Conservation (phyloP, 1,284 basidiomycete genomes). For the Fomitopsis pinicola region DNA sequence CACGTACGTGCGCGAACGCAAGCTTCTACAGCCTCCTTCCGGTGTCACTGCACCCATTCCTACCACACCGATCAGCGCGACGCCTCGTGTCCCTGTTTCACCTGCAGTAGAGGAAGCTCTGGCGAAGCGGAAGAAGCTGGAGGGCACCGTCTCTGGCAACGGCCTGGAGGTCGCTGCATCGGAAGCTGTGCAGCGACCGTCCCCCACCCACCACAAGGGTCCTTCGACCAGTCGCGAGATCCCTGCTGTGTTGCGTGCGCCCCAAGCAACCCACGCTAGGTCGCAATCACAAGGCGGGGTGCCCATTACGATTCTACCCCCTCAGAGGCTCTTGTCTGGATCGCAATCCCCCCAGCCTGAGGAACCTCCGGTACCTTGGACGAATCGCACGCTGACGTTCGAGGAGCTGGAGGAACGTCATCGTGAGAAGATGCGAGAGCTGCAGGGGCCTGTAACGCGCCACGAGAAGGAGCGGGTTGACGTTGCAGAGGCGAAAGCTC, state of each 20-base stretch:
- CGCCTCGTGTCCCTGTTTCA: slow-evolving; percentile 50
- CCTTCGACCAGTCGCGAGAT: slow-evolving; percentile 20
- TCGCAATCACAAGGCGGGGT: slow-evolving; percentile 33
- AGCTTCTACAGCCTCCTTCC: slow-evolving; percentile 75
- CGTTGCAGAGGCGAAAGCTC: slow-evolving; percentile 59
- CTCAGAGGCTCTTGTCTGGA: slow-evolving; percentile 38
- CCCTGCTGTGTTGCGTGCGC: slow-evolving; percentile 22
- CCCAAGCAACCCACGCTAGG: slow-evolving; percentile 29
- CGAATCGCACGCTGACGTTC: slow-evolving; percentile 60
- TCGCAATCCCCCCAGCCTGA: slow-evolving; percentile 27
- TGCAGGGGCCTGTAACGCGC: slow-evolving; percentile 72
- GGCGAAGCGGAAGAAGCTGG: slow-evolving; percentile 59
- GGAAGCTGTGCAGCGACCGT: neutral
- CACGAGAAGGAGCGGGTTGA: slow-evolving; percentile 70
- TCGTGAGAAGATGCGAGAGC: slow-evolving; percentile 68
- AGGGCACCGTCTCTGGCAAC: slow-evolving; percentile 47
- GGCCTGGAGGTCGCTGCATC: slow-evolving; percentile 1
- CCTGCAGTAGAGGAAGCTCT: slow-evolving; percentile 72
- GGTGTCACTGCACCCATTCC: slow-evolving; percentile 71
- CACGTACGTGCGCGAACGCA: slow-evolving; percentile 72
- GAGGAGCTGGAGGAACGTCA: slow-evolving; percentile 81
- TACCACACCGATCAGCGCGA: slow-evolving; percentile 45
- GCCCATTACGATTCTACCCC: slow-evolving; percentile 69
- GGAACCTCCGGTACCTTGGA: slow-evolving; percentile 32
- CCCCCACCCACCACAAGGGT: neutral